Conservation (phyloP, 495 filamentous ascomycete genomes). For the Trichoderma gamsii region DNA sequence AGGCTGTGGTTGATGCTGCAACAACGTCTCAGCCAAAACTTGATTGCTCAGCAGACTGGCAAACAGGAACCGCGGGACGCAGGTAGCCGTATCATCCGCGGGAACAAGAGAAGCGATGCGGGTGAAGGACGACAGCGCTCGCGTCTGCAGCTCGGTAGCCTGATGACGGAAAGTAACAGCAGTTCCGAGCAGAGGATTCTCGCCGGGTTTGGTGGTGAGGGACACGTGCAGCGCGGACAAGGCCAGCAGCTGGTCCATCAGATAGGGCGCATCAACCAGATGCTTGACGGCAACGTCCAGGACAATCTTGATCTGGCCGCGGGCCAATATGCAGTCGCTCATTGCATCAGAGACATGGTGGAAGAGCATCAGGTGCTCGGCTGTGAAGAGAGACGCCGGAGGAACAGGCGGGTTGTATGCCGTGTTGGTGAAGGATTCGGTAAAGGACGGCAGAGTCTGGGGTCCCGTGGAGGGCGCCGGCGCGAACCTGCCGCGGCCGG, state of each 20-base stretch:
- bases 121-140: slow-evolving; percentile 34
- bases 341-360: slow-evolving; percentile 19
- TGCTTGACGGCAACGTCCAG: slow-evolving; percentile 18
- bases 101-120: not conserved
- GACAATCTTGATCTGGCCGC: slow-evolving; percentile 13
- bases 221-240: slow-evolving; percentile 37
- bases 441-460: slow-evolving; percentile 10
- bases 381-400: slow-evolving; percentile 19
- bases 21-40: slow-evolving; percentile 32
- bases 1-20: slow-evolving; percentile 9
- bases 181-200: slow-evolving; percentile 3
- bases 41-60: slow-evolving; percentile 33
- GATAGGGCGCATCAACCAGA: slow-evolving; percentile 30
- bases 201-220: slow-evolving; percentile 16
- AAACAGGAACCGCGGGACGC: slow-evolving; percentile 37
- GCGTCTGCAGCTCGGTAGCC: slow-evolving; percentile 34
- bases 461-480: not conserved
- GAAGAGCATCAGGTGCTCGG: slow-evolving; percentile 26
- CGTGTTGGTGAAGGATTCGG: slow-evolving; percentile 8
- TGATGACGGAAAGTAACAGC: slow-evolving; percentile 27
- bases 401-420: slow-evolving; percentile 6
- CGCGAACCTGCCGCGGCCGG: not conserved
- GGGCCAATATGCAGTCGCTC: slow-evolving; percentile 5
- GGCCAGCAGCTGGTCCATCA: slow-evolving; percentile 37
- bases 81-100: slow-evolving; percentile 25